These are phyloP conservation scores for Taiozyma sp. DNA, from an alignment of 1,139 yeast species.

Conservation along the genomic window DNA sequence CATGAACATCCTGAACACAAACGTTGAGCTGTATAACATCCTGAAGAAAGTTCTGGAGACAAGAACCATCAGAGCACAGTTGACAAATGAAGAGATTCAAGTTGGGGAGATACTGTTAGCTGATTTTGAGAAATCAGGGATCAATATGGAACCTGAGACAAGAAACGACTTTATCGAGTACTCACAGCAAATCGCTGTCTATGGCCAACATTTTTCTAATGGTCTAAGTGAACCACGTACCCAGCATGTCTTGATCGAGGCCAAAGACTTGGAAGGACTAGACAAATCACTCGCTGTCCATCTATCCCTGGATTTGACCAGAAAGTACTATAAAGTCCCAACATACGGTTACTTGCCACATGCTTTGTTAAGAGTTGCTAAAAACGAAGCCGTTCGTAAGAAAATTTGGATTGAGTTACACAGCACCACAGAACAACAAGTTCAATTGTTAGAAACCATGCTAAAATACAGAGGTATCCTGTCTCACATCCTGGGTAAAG, in stretches of 20 bases:
- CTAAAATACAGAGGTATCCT: slow-evolving; percentile 64
- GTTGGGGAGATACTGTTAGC: slow-evolving; percentile 79
- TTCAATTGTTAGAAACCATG: slow-evolving; percentile 52
- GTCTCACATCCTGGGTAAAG: slow-evolving; percentile 70
- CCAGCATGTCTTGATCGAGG: slow-evolving; percentile 28
- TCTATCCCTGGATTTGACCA: slow-evolving; percentile 26
- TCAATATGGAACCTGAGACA: slow-evolving; percentile 68
- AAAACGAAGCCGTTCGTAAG: slow-evolving; percentile 54
- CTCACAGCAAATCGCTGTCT: slow-evolving; percentile 75
- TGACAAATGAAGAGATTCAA: slow-evolving; percentile 68
- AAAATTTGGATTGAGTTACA: slow-evolving; percentile 76
- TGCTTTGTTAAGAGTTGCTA: slow-evolving; percentile 56
- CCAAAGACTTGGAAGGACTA: slow-evolving; percentile 30
- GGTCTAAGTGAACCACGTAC: slow-evolving; percentile 40
- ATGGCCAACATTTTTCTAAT: slow-evolving; percentile 78
- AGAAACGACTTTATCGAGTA: slow-evolving; percentile 70
- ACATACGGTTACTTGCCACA: slow-evolving; percentile 67
- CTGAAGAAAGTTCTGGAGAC: slow-evolving; percentile 53
- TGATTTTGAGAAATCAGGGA: slow-evolving; percentile 91
- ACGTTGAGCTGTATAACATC: slow-evolving; percentile 62
- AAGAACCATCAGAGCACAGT: slow-evolving; percentile 29
- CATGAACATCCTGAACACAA: slow-evolving; percentile 90
- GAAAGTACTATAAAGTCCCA: slow-evolving; percentile 48
- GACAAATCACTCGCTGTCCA: slow-evolving; percentile 24
- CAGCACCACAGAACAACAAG: slow-evolving; percentile 50